Percentiles rank a stretch among this genome's conserved stretches.
phyloP scores from a whole-genome alignment of 345 rosid species.

The Gossypium thurberi region DNA sequence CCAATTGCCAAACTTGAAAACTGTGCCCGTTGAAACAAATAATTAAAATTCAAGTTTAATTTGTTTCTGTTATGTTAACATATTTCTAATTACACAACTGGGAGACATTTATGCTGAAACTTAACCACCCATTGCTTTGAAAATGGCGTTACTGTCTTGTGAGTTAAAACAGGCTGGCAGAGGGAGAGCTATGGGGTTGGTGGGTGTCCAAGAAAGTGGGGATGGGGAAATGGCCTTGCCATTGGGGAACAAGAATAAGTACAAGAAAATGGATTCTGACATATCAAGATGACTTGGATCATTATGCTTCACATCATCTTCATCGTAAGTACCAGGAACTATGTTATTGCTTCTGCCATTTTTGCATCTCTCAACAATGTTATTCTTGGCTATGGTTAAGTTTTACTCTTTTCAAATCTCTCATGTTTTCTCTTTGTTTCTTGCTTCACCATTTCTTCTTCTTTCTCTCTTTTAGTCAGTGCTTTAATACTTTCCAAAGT shows the following conservation, averaged over 20 bases:
- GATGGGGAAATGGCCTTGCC: constrained; percentile 32
- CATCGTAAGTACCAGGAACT: constrained; percentile 35
- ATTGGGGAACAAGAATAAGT: constrained; percentile 63
- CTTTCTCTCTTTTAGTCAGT: background rate
- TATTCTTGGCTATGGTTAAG: constrained; percentile 89
- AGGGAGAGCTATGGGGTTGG: constrained; percentile 36
- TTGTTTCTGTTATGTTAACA: background rate
- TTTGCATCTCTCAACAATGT: constrained; percentile 82
- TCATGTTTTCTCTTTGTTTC: background rate
- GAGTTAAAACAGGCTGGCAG: constrained; percentile 6
- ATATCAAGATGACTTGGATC: constrained; percentile 21
- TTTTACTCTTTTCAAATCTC: background rate
- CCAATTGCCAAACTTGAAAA: too few relatives aligned
- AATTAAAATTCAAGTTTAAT: background rate
- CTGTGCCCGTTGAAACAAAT: too few relatives aligned
- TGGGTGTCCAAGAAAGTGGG: constrained; percentile 53
- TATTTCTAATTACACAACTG: background rate
- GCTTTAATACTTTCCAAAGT: background rate
- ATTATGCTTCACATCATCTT: constrained; percentile 24
- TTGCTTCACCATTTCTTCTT: background rate
- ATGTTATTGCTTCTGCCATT: constrained; percentile 66
- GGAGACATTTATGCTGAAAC: background rate
- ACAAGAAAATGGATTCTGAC: constrained; percentile 67
- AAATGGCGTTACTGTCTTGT: background rate
- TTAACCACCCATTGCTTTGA: background rate